phyloP scores from a whole-genome alignment of 2,329 filamentous ascomycete genomes.

The Alternaria brassicae region DNA sequence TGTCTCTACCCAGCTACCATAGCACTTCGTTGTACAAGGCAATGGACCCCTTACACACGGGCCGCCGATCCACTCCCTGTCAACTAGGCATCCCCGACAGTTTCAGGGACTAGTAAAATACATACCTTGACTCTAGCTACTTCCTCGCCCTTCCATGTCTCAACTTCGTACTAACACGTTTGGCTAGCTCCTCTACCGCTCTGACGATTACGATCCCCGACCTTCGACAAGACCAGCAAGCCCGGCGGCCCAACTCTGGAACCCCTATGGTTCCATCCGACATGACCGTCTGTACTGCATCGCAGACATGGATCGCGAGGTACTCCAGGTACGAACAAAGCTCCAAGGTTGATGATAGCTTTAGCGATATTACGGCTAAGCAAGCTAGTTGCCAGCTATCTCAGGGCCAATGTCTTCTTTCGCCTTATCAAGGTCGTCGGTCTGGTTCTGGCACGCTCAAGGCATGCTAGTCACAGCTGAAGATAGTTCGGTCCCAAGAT shows the following conservation, averaged over 20 bases:
- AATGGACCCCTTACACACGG: background rate
- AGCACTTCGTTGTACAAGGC: background rate
- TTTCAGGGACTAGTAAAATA: background rate
- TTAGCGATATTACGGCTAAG: background rate
- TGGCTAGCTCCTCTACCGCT: background rate
- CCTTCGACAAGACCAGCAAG: background rate
- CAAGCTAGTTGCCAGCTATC: background rate
- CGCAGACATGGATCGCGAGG: too few relatives aligned
- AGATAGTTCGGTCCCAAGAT: background rate
- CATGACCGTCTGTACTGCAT: background rate
- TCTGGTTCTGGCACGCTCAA: background rate
- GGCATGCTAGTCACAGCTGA: background rate
- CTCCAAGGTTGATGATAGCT: background rate
- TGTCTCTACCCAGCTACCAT: background rate
- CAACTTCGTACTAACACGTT: background rate
- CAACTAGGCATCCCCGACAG: background rate
- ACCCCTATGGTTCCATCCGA: background rate
- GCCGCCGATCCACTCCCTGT: background rate
- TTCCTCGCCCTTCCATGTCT: background rate
- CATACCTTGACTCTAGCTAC: background rate
- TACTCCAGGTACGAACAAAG: background rate
- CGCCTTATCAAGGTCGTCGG: background rate
- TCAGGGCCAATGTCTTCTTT: background rate
- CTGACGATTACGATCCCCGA: background rate
- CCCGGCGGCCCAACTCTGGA: background rate